Evolutionary conservation across 306 rosid genomes (phyloP).

Genomic region (Vigna hirtella): DNA sequence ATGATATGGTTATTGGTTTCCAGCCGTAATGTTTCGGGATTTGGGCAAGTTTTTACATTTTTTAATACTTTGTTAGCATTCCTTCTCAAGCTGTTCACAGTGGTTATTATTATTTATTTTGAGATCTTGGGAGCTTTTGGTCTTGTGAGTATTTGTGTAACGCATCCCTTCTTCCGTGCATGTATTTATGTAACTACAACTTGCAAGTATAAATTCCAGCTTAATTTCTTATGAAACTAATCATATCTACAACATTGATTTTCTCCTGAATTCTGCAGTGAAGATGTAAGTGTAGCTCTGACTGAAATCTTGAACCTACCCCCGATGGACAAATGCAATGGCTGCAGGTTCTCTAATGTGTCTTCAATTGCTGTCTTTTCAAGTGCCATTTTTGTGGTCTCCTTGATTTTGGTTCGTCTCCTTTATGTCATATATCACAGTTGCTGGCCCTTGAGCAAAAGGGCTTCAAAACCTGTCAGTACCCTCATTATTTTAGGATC

Average conservation of each 20-base stretch:
- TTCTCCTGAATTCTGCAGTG: constrained; percentile 19
- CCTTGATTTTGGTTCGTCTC: constrained; percentile 51
- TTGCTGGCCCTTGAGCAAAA: constrained; percentile 41
- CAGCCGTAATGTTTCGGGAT: no score
- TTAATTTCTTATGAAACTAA: constrained; percentile 7
- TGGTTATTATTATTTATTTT: no score
- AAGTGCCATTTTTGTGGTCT: constrained; percentile 33
- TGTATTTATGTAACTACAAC: background rate
- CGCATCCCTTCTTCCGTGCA: background rate
- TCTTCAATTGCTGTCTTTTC: constrained; percentile 41
- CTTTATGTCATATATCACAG: constrained; percentile 50
- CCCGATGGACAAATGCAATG: constrained; percentile 49
- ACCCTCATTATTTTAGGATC: constrained; percentile 65
- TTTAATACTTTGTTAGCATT: no score
- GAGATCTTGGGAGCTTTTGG: no score
- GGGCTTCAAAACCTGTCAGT: constrained; percentile 49
- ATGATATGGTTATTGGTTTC: no score
- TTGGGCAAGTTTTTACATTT: no score
- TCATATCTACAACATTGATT: constrained; percentile 30
- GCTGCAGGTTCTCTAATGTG: constrained; percentile 48
- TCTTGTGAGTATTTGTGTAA: no score
- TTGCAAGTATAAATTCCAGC: background rate
- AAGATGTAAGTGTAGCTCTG: constrained; percentile 26
- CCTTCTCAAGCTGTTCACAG: no score
- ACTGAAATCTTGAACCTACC: constrained; percentile 36